These are phyloP conservation scores for Didymellaceae sp. DNA, from an alignment of 2,329 filamentous ascomycete genomes.

Conservation along the genomic window DNA sequence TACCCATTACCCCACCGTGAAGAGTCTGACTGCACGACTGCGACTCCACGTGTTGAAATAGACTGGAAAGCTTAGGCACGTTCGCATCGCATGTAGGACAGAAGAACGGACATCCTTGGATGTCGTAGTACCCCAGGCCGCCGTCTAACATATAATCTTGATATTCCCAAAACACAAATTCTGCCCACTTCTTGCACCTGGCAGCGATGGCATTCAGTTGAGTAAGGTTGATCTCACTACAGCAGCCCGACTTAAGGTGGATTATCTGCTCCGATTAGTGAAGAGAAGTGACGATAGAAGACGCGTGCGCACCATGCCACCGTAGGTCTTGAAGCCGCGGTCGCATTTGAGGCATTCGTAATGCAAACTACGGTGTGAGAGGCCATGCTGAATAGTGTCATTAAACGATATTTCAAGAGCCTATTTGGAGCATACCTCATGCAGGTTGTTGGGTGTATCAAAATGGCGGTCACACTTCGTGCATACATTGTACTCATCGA, in stretches of 20 bases:
- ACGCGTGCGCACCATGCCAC: slow-evolving; percentile 16
- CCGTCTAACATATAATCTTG: neutral
- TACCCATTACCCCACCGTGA: neutral
- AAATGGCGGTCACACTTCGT: neutral
- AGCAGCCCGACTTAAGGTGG: slow-evolving; percentile 21
- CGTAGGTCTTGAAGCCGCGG: slow-evolving; percentile 21
- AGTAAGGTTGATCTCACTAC: neutral
- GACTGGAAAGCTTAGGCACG: slow-evolving; percentile 8
- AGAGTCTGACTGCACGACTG: slow-evolving; percentile 9
- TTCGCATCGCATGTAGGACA: slow-evolving; percentile 2
- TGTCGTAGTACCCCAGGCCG: neutral
- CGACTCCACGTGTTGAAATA: slow-evolving; percentile 18
- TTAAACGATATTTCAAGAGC: too few relatives aligned
- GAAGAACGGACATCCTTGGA: neutral
- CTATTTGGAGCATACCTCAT: too few relatives aligned
- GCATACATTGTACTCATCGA: neutral
- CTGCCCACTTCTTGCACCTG: neutral
- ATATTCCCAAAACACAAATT: neutral
- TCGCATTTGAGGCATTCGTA: slow-evolving; percentile 21
- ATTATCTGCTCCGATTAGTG: slow-evolving; percentile 9
- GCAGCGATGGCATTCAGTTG: slow-evolving; percentile 10
- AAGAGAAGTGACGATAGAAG: neutral
- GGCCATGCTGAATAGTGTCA: neutral
- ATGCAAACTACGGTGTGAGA: neutral
- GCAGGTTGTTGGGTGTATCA: too few relatives aligned